A percentile compares a stretch with the other conserved stretches of the same genome.
Evolutionary conservation across 768 basidiomycete genomes (phyloP).

Genomic region (Mrakia gelida): DNA sequence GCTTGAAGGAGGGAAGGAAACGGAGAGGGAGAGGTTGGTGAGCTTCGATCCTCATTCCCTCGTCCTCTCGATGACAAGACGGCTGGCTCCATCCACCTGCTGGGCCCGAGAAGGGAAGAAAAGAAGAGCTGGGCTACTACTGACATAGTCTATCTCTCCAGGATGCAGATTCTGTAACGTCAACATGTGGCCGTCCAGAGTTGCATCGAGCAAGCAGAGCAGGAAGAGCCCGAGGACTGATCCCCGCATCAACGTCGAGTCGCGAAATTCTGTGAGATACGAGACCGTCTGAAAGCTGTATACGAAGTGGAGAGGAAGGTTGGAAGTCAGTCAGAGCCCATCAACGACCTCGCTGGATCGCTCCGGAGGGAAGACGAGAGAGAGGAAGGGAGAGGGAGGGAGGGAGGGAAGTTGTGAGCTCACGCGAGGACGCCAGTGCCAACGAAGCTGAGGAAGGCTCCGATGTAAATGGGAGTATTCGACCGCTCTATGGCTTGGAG

Average conservation of each 20-base stretch:
- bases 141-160: background rate
- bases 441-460: background rate
- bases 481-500: background rate
- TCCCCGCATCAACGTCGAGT: background rate
- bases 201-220: background rate
- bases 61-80: too few relatives aligned
- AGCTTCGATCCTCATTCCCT: too few relatives aligned
- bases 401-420: too few relatives aligned
- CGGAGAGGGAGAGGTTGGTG: background rate
- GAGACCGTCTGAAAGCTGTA: background rate
- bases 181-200: background rate
- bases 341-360: too few relatives aligned
- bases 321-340: background rate
- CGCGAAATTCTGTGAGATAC: background rate
- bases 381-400: background rate
- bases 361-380: too few relatives aligned
- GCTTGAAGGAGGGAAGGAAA: background rate
- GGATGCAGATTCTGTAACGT: background rate
- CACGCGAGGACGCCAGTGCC: background rate
- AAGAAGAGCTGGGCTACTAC: background rate
- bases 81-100: too few relatives aligned
- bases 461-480: background rate
- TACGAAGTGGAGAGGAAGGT: background rate
- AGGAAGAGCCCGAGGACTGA: background rate
- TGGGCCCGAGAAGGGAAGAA: too few relatives aligned